Evolutionary conservation across 2,329 filamentous ascomycete genomes (phyloP), one percentile per base, ranked within the genome.

Genomic region (Colletotrichum chrysophilum): DNA sequence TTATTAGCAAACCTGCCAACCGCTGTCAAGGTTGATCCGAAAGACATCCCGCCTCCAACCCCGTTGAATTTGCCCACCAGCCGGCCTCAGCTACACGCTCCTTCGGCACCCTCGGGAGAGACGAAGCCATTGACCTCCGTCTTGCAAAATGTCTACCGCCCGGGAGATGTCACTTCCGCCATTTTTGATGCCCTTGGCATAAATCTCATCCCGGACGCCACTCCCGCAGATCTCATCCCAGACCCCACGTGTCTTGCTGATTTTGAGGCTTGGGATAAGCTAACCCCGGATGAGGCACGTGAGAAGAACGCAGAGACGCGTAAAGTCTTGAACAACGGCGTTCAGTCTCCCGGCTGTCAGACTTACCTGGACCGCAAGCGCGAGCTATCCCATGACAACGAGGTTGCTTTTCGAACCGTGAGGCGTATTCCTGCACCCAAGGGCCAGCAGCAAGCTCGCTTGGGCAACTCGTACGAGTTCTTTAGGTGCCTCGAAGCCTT

Each of bases 401-500:
- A 90, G 56, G 86, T 88, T 55, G 92, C 91, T 9, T 93, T 92
- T 80, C 89, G 91, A 30, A 91, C 90, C 2, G 88, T 93, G 70
- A 89, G 91, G 28, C 88, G 92, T 60, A 85, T 93, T n/a, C 86
- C 88, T 7, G 84, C 89, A 1, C 87, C 87, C 38, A 87, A 87
- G 55, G 92, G 91, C 55, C 88, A 89, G 79, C 84, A 87, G 61
- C 85, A 89, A 43, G 87, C 88, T 34, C 89, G 91, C 8, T 83
- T 93, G 9, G 92, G 92, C 16, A 93, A 92, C 78, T 88, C 90
- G 7, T 93, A 93, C 78, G 92, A 93, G 82, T 93, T 93, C 82
- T 93, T 90, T 83, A 90, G 90, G 68, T 90, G 91, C 78, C 85
- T 93, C 24, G 92, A 93, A 79, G 81, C 87, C 30, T 88, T 92